phyloP scores from a whole-genome alignment of 164 flowering plant species.

The Akebia trifoliata region DNA sequence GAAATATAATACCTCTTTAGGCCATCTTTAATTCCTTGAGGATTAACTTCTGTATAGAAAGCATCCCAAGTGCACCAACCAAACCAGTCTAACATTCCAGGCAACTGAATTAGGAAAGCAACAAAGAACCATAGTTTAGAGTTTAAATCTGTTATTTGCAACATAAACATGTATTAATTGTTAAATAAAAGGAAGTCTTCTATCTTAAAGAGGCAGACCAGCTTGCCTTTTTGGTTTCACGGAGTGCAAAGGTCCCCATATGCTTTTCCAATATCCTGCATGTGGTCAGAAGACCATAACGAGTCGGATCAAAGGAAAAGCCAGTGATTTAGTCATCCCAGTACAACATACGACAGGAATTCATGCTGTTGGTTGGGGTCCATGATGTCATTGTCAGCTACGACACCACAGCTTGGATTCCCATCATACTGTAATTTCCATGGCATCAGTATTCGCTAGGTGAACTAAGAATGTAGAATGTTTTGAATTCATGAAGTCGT shows the following conservation, averaged over 20 bases:
- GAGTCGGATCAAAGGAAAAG: neutral
- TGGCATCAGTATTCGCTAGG: neutral
- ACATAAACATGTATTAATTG: neutral
- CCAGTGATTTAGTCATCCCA: neutral
- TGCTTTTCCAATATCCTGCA: conserved; percentile 49
- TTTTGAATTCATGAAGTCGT: conserved; percentile 1
- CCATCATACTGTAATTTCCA: neutral
- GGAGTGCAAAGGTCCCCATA: conserved; percentile 40
- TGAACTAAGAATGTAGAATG: neutral
- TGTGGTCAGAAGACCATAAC: conserved; percentile 6
- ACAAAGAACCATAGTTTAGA: neutral
- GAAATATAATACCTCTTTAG: conserved; percentile 34
- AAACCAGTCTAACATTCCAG: conserved; percentile 67
- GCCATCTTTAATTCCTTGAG: conserved; percentile 60
- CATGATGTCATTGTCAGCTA: neutral
- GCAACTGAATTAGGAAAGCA: conserved; percentile 41
- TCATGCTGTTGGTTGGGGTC: neutral
- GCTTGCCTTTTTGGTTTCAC: conserved; percentile 54
- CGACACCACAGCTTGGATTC: neutral
- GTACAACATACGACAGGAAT: neutral
- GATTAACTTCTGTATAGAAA: conserved; percentile 54
- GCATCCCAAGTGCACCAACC: conserved; percentile 95
- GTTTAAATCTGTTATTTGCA: neutral
- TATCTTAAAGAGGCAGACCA: neutral
- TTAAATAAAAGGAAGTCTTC: too few species aligned